Evolutionary conservation across 2,329 filamentous ascomycete species (phyloP).

Genomic region (Penicillium sp.): DNA sequence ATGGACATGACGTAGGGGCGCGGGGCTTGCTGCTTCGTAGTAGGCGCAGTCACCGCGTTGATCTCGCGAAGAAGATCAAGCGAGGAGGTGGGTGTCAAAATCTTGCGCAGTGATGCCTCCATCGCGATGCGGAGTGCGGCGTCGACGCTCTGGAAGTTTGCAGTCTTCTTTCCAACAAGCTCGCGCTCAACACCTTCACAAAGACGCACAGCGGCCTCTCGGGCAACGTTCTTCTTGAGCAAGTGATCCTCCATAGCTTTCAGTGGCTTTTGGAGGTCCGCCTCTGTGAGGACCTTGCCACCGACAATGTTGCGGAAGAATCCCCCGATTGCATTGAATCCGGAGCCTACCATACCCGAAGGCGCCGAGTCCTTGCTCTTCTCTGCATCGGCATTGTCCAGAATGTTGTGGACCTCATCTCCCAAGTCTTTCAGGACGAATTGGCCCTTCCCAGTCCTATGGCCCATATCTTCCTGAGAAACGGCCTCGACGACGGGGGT

Average conservation of each 20-base stretch:
- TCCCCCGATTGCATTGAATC: conserved; percentile 75
- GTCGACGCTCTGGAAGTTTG: conserved; percentile 83
- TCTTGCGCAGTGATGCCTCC: conserved; percentile 87
- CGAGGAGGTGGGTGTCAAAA: conserved; percentile 90
- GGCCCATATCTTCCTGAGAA: conserved; percentile 76
- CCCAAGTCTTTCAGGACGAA: conserved; percentile 91
- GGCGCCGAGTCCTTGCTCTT: conserved; percentile 44
- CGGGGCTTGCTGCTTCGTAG: conserved; percentile 55
- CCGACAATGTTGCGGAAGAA: conserved; percentile 93
- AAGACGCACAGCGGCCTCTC: conserved; percentile 83
- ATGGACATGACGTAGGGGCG: conserved; percentile 97
- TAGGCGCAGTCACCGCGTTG: conserved; percentile 65
- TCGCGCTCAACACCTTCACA: conserved; percentile 90
- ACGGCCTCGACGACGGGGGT: conserved; percentile 63
- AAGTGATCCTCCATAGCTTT: conserved; percentile 95
- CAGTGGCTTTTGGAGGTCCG: conserved; percentile 85
- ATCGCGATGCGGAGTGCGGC: conserved; percentile 77
- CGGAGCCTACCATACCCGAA: conserved; percentile 67
- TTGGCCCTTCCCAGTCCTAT: conserved; percentile 75
- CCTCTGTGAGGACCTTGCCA: conserved; percentile 82
- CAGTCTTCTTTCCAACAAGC: conserved; percentile 83
- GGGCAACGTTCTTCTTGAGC: conserved; percentile 90
- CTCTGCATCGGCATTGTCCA: conserved; percentile 70
- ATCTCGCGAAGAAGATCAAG: conserved; percentile 93
- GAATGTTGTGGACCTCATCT: conserved; percentile 85